phyloP scores from a whole-genome alignment of 768 basidiomycete genomes.

The Calocybe gangraenosa region DNA sequence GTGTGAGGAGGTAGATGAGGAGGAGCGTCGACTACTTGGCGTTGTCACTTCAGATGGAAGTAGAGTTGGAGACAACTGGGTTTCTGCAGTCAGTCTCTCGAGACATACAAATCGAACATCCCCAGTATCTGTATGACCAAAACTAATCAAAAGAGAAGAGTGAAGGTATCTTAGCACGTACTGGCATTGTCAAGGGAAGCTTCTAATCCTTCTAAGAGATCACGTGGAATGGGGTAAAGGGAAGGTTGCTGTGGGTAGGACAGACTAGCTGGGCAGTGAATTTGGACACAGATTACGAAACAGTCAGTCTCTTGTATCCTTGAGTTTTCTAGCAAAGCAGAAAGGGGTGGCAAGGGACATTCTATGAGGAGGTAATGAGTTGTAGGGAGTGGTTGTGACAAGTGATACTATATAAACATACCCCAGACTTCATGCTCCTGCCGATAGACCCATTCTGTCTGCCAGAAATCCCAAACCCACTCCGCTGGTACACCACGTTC shows the following conservation, averaged over 20 bases:
- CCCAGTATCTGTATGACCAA: slow-evolving; percentile 49
- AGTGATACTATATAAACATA: slow-evolving; percentile 24
- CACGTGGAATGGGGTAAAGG: slow-evolving; percentile 58
- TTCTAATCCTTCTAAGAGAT: slow-evolving; percentile 66
- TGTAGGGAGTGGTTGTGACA: background rate
- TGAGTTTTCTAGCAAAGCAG: slow-evolving; percentile 53
- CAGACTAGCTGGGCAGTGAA: slow-evolving; percentile 57
- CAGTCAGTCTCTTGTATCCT: slow-evolving; percentile 60
- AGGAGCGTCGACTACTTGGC: slow-evolving; percentile 30
- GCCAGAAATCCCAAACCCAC: slow-evolving; percentile 74
- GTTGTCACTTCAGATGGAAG: slow-evolving; percentile 23
- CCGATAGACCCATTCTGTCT: slow-evolving; percentile 67
- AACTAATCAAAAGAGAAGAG: background rate
- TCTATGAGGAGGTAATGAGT: slow-evolving; percentile 29
- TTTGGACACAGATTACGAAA: slow-evolving; percentile 70
- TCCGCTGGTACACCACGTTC: slow-evolving; percentile 61
- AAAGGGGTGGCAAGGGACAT: slow-evolving; percentile 60
- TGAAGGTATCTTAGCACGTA: slow-evolving; percentile 25
- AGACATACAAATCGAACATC: slow-evolving; percentile 76
- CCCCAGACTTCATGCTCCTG: slow-evolving; percentile 74
- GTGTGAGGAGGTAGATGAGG: slow-evolving; percentile 38
- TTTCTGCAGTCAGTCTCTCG: slow-evolving; percentile 38
- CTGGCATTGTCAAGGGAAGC: slow-evolving; percentile 70
- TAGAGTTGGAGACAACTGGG: slow-evolving; percentile 21
- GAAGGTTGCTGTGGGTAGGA: slow-evolving; percentile 66